These are phyloP conservation scores for Capsicum rhomboideum DNA, from an alignment of 257 asterid species.

Conservation along the genomic window DNA sequence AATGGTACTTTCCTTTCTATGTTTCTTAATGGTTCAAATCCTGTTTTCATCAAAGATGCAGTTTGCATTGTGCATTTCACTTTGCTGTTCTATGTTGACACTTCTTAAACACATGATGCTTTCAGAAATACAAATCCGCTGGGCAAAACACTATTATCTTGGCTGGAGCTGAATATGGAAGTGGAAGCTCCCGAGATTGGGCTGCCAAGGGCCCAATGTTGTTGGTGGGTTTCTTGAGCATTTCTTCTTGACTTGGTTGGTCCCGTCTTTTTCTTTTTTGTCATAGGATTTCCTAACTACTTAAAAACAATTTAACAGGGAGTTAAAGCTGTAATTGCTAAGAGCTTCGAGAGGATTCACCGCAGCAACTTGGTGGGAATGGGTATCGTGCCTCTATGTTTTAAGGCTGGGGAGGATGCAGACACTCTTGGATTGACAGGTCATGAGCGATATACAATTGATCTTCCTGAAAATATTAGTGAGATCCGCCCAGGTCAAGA, in stretches of 20 bases:
- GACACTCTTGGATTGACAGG: constrained; percentile 87
- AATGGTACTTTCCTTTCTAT: constrained; percentile 41
- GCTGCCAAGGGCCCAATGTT: constrained; percentile 99
- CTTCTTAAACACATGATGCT: constrained; percentile 7
- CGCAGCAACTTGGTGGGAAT: constrained; percentile 95
- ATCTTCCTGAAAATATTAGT: constrained; percentile 66
- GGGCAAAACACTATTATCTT: constrained; percentile 73
- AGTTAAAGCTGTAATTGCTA: constrained; percentile 93
- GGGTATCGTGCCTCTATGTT: constrained; percentile 93
- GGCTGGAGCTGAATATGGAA: constrained; percentile 99
- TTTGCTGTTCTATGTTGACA: not conserved
- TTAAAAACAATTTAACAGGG: constrained; percentile 39
- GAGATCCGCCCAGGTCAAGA: constrained; percentile 96
- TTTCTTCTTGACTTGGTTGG: not conserved
- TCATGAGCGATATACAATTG: constrained; percentile 78
- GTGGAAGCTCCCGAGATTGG: constrained; percentile 99
- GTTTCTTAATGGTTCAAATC: not conserved
- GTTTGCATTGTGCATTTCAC: not conserved
- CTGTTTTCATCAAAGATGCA: not conserved
- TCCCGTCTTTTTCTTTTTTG: not conserved
- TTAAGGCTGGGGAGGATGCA: constrained; percentile 94
- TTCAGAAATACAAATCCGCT: constrained; percentile 77
- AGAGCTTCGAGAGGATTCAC: constrained; percentile 91
- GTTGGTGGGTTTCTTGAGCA: constrained; percentile 37
- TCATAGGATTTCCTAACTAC: not conserved